Evolutionary conservation across 208 protist genomes (phyloP), one percentile per base, ranked within the genome.

Genomic region (Strigomonas galati): DNA sequence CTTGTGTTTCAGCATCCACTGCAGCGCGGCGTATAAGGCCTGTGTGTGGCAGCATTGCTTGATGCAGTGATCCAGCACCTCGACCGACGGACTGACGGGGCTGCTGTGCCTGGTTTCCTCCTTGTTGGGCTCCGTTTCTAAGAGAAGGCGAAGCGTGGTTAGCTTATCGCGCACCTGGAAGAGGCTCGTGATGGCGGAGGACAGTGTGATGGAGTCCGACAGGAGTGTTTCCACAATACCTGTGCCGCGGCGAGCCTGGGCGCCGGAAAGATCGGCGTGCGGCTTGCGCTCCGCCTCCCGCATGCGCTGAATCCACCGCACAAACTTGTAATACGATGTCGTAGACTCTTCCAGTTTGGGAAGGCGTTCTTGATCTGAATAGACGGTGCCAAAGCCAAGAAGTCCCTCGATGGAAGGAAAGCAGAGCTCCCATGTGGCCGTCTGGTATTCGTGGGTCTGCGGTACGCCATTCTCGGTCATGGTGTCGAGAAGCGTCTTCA

Each of bases 221-320:
- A 95, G 92, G 28, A 97, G 72, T 10, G 79, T 82, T 69, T 94
- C 87, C 12, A 71, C 76, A 35, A 81, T 79, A 12, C 89, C 83
- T 2, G 84, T 86, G 17, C 76, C 87, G 17, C 89, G 82, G 72
- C 76, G 85, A 28, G 73, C 84, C 74, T 97, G 92, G 1, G 92
- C 92, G 0, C 59, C 88, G 32, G 84, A 93, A 44, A 97, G 82
- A 67, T 97, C 92, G 62, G 77, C 76, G 72, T 95, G 84, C 46
- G 87, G 87, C 52, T 81, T 82, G 12, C 81, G 77, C 68, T 87
- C 77, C 31, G 84, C 85, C 60, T 93, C 87, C 3, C 87, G 87
- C 84, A 97, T 81, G 1, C 86, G 80, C 72, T 95, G 87, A 55
- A 94, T 65, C 86, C 87, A 93, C 17, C 89, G 89, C 0, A 79